Conservation (phyloP, 768 basidiomycete species). For the Exsudoporus frostii region DNA sequence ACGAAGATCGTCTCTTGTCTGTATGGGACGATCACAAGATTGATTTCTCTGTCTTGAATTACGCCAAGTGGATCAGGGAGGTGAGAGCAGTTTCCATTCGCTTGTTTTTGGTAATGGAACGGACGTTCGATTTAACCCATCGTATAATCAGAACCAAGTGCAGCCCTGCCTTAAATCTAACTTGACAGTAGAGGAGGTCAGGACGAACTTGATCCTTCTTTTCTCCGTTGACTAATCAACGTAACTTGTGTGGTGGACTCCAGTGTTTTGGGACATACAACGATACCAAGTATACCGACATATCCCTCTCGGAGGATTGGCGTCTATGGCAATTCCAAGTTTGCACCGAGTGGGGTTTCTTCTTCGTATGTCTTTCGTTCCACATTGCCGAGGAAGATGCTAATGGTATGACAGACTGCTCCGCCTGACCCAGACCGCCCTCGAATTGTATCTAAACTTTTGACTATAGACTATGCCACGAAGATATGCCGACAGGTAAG, state of each 20-base stretch:
- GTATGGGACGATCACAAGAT: constrained; percentile 46
- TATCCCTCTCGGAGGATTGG: constrained; percentile 71
- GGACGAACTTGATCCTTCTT: constrained; percentile 5
- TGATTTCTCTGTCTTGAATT: constrained; percentile 64
- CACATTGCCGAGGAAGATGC: not conserved
- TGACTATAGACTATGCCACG: constrained; percentile 69
- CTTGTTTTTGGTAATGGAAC: not conserved
- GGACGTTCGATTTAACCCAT: not conserved
- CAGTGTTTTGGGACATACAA: constrained; percentile 89
- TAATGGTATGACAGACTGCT: constrained; percentile 48
- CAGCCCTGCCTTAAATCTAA: constrained; percentile 50
- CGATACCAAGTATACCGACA: constrained; percentile 59
- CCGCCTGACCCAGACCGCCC: constrained; percentile 69
- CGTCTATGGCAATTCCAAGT: constrained; percentile 88
- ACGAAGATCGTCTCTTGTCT: constrained; percentile 46
- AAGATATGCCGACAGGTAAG: constrained; percentile 65
- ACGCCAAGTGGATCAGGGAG: constrained; percentile 73
- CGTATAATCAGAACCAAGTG: constrained; percentile 45
- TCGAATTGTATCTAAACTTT: constrained; percentile 73
- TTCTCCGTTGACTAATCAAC: not conserved
- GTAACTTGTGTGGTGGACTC: not conserved
- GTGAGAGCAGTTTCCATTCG: constrained; percentile 32
- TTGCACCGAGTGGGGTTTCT: constrained; percentile 96
- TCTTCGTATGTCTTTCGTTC: constrained; percentile 50
- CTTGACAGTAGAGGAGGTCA: constrained; percentile 48